Percentiles rank a stretch among this genome's conserved stretches.
phyloP scores from a whole-genome alignment of 768 basidiomycete genomes.

The Phaeotremella fagi region DNA sequence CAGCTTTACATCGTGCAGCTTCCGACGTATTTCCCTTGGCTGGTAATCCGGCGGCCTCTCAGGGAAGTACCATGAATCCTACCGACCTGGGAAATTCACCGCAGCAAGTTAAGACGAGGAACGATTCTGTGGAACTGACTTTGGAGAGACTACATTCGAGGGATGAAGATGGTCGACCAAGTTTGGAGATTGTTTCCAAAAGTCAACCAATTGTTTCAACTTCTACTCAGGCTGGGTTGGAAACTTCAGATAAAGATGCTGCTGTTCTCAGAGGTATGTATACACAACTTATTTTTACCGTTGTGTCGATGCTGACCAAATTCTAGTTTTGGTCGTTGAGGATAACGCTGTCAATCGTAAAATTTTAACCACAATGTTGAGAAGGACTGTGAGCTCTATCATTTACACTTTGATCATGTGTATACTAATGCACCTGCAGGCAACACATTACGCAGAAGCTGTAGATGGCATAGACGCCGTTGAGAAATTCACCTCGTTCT shows the following conservation, averaged over 20 bases:
- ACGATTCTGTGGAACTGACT: too few relatives aligned
- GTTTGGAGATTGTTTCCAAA: too few relatives aligned
- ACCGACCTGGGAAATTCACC: too few relatives aligned
- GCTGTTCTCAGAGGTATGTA: constrained; percentile 5
- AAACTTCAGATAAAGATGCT: background rate
- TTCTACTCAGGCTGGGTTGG: too few relatives aligned
- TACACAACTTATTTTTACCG: background rate
- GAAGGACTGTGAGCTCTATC: constrained; percentile 22
- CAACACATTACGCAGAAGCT: constrained; percentile 32
- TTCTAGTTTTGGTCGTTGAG: constrained; percentile 44
- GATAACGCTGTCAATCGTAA: constrained; percentile 41
- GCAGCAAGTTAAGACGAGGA: too few relatives aligned
- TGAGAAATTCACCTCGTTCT: constrained; percentile 26
- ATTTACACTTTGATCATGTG: constrained; percentile 3
- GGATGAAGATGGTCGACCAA: too few relatives aligned
- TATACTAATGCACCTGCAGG: background rate
- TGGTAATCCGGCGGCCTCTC: too few relatives aligned
- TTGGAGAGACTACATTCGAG: too few relatives aligned
- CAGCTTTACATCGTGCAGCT: background rate
- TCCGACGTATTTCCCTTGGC: background rate
- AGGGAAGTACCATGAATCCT: too few relatives aligned
- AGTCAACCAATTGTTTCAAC: too few relatives aligned
- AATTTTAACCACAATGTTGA: constrained; percentile 35
- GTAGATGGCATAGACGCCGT: constrained; percentile 42
- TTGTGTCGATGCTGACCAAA: background rate